These are phyloP conservation scores for Candida caryicola DNA, from an alignment of 805 yeast species.

Conservation along the genomic window DNA sequence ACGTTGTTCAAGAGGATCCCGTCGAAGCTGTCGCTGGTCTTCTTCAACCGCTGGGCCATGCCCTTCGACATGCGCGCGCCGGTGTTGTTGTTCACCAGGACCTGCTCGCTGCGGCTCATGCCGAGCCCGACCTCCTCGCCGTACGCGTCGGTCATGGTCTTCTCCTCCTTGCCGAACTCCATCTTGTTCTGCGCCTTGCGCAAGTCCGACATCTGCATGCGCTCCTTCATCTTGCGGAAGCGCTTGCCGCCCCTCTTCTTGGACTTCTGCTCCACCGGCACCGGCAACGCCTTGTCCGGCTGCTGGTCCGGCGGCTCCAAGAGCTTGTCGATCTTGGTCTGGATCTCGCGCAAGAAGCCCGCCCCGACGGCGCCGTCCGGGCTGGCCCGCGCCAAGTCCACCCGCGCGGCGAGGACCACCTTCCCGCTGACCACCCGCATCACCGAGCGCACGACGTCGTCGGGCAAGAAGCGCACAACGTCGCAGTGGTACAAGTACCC, in stretches of 20 bases:
- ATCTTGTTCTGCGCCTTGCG: constrained; percentile 81
- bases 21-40: constrained; percentile 5
- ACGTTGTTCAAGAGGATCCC: constrained; percentile 13
- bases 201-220: constrained; percentile 75
- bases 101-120: constrained; percentile 47
- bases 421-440: constrained; percentile 79
- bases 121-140: constrained; percentile 87
- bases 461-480: constrained; percentile 56
- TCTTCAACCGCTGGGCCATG: constrained; percentile 49
- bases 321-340: constrained; percentile 63
- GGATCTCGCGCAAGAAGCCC: constrained; percentile 59
- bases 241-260: constrained; percentile 86
- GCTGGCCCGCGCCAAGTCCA: constrained; percentile 53
- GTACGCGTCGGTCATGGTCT: constrained; percentile 54
- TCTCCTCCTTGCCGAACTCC: constrained; percentile 77
- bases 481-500: constrained; percentile 68
- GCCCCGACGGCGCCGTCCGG: constrained; percentile 54
- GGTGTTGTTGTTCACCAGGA: constrained; percentile 44
- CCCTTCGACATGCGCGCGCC: constrained; percentile 60
- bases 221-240: constrained; percentile 75
- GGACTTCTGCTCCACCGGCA: constrained; percentile 71
- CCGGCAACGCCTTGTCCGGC: constrained; percentile 61
- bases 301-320: constrained; percentile 71
- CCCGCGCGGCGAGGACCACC: constrained; percentile 74
- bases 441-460: constrained; percentile 62